These are phyloP conservation scores for Acacia melanoxylon DNA, from an alignment of 306 rosid genomes.

Conservation along the genomic window DNA sequence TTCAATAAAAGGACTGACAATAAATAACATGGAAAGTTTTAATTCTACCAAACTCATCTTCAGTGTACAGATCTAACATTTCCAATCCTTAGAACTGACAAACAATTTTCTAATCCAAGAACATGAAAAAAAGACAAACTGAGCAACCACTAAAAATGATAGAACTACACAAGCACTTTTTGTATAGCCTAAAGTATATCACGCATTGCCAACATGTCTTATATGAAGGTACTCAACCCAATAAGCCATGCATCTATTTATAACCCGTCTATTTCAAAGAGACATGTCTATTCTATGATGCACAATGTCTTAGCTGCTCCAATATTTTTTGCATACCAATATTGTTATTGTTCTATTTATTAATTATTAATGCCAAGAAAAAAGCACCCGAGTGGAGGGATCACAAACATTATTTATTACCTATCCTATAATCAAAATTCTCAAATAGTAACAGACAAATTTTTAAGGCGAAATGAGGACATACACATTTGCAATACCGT, in stretches of 20 bases:
- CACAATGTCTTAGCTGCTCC: neutral
- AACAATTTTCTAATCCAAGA: slow-evolving; percentile 1
- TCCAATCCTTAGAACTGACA: neutral
- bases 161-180: neutral
- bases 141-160: slow-evolving; percentile 4
- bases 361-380: neutral
- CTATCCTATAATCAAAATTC: neutral
- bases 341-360: neutral
- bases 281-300: neutral
- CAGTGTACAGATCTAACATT: neutral
- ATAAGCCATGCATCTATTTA: neutral
- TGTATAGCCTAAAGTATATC: neutral
- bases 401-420: neutral
- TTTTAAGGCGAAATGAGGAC: neutral
- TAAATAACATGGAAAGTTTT: neutral
- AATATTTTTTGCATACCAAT: neutral
- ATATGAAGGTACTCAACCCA: slow-evolving; percentile 17
- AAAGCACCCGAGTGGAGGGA: neutral
- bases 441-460: neutral
- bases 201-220: neutral
- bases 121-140: slow-evolving; percentile 4
- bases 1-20: slow-evolving; percentile 19
- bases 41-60: slow-evolving; percentile 21
- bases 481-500: neutral
- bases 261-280: neutral